Conservation (phyloP, 2,329 filamentous ascomycete species). For the Monosporascus cannonballus region DNA sequence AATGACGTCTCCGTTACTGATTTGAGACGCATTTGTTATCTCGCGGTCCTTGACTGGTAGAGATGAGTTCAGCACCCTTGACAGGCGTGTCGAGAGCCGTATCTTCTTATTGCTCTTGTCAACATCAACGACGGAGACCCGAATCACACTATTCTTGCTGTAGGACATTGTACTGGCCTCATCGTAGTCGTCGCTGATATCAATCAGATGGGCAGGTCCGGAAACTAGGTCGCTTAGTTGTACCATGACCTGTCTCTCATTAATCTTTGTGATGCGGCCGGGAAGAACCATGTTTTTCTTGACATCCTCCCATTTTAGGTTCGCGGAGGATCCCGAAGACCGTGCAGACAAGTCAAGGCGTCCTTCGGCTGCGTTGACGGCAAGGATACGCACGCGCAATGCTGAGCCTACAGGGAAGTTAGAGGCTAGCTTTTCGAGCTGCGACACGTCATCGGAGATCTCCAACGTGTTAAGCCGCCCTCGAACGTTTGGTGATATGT, state of each 20-base stretch:
- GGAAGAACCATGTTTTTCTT: constrained; percentile 76
- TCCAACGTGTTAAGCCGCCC: constrained; percentile 80
- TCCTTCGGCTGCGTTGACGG: constrained; percentile 65
- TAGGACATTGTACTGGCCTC: constrained; percentile 69
- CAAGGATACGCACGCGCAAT: constrained; percentile 70
- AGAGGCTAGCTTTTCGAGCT: constrained; percentile 66
- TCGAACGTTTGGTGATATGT: constrained; percentile 79
- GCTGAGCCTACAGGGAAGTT: constrained; percentile 91
- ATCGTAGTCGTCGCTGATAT: constrained; percentile 81
- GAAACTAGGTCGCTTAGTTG: constrained; percentile 77
- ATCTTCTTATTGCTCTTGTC: constrained; percentile 82
- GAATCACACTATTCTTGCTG: constrained; percentile 78
- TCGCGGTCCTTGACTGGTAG: constrained; percentile 76
- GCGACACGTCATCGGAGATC: constrained; percentile 77
- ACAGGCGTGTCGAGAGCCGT: constrained; percentile 75
- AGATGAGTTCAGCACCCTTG: constrained; percentile 81
- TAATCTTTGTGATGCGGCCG: constrained; percentile 78
- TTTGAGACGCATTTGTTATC: constrained; percentile 61
- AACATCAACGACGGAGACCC: constrained; percentile 77
- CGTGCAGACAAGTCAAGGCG: constrained; percentile 80
- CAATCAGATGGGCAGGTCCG: constrained; percentile 74
- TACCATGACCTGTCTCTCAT: constrained; percentile 76
- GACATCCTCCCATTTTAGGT: constrained; percentile 63
- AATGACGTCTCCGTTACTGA: constrained; percentile 72
- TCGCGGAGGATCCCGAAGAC: constrained; percentile 49